These are phyloP conservation scores for Castanea sativa DNA, from an alignment of 306 rosid species.

Conservation along the genomic window DNA sequence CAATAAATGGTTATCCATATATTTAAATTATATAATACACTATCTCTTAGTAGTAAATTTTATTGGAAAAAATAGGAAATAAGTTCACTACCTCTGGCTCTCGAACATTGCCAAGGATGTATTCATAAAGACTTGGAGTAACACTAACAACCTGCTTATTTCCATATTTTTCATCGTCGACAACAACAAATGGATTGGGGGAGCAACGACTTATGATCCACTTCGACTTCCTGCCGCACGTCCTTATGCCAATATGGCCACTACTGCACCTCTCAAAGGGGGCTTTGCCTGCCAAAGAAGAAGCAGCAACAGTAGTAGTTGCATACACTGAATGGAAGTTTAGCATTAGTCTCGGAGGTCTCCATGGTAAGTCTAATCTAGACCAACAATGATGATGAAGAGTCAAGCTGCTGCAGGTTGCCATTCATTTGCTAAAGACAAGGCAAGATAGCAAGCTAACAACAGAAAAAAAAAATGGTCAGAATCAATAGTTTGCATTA, in stretches of 20 bases:
- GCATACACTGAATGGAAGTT: slow-evolving; percentile 31
- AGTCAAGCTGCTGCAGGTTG: slow-evolving; percentile 33
- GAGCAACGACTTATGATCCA: slow-evolving; percentile 36
- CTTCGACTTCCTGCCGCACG: slow-evolving; percentile 33
- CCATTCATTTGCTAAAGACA: slow-evolving; percentile 24
- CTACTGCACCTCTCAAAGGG: slow-evolving; percentile 19
- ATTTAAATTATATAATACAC: neutral
- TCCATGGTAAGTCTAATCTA: slow-evolving; percentile 28
- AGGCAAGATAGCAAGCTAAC: neutral
- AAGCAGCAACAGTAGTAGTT: slow-evolving; percentile 10
- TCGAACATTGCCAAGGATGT: slow-evolving; percentile 71
- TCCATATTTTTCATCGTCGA: slow-evolving; percentile 55
- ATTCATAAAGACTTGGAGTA: slow-evolving; percentile 66
- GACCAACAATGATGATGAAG: slow-evolving; percentile 35
- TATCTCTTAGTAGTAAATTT: neutral
- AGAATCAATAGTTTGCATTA: neutral
- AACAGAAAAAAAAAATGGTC: neutral
- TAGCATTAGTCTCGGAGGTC: slow-evolving; percentile 17
- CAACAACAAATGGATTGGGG: slow-evolving; percentile 51
- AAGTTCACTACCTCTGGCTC: slow-evolving; percentile 76
- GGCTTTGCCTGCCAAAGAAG: slow-evolving; percentile 4
- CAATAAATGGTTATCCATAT: neutral
- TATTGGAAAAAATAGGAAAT: neutral
- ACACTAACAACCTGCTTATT: slow-evolving; percentile 74
- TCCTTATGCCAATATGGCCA: slow-evolving; percentile 16